Evolutionary conservation across 176 grass and related monocot genomes (phyloP), one percentile per base, ranked within the genome.

Genomic region (Bromus sterilis): DNA sequence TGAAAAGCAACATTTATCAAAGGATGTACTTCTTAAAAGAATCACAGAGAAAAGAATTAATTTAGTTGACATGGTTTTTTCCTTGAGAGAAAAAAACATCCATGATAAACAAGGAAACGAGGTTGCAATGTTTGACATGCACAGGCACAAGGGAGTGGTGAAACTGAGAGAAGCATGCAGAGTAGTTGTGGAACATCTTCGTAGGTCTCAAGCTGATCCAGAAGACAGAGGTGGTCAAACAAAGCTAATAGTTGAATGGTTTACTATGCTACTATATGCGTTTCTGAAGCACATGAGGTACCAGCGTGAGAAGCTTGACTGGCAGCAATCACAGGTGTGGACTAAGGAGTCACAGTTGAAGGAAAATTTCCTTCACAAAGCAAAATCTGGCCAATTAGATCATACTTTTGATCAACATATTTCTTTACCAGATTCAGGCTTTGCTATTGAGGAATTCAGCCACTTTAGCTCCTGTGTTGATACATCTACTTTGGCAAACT

Each of bases 381-480:
- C 88, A 49, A 98, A 93, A 81, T 75, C 82, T 73, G 88, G 88
- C 64, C 86, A 84, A 63, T 74, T 94, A 66, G 78, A 83, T 72
- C 78, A 86, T 30, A 90, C 80, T 71, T 91, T 98, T 88, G 84
- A 95, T 84, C 86, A 73, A 81, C 3, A 83, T 34, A 87, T 94
- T 59, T 87, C 88, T 78, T 84, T 88, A 79, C 84, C 86, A 57
- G 82, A 91, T 93, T 88, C 75, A 63, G 76, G 70, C 72, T 98
- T 98, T 72, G 46, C 24, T 73, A 66, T 94, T 79, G 87, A 98
- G 32, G 79, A 93, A 71, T 91, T 98, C 56, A 77, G 41, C 39
- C 85, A 79, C 28, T 80, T 87, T 24, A 65, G 63, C 61, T 80
- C 24, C 65, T 70, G 74, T 91, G 63, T 49, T 72, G 49, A 80